Base-by-base conservation (phyloP, 2,329 filamentous ascomycete genomes). In the Xylariaceae sp. region DNA sequence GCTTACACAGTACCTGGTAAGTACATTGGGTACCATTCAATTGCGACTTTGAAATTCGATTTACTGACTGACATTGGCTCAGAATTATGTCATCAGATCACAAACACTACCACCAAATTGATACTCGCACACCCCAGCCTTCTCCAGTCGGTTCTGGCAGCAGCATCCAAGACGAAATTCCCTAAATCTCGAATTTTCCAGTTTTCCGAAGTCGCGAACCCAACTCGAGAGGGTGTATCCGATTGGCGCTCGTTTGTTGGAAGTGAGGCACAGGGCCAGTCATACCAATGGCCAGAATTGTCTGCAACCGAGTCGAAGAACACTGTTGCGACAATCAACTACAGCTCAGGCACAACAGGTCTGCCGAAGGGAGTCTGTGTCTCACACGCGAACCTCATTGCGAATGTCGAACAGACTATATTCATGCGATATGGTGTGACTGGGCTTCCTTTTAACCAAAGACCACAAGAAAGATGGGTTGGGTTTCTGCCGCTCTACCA, bases 261-360 rank as follows among this genome's bases (percentile, higher is more conserved):
- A 43, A 32, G 15, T 17, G 22, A 44, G 31, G 10, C 42, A 10
- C 12, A 44, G 30, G 42, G 42, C 3, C 42, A 33, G 11, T 17
- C 42, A 11, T 44, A 32, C 27, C 30, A 35, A 35, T 44, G 42
- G 42, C 42, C 42, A n/a, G 27, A 33, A 7, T 6, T 44, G 3
- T 44, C 42, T 11, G 9, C 42, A 9, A 18, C 2, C 11, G 27
- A 44, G 19, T 44, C 42, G 9, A 44, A 35, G 12, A 35, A 32
- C 17, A 44, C 42, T 4, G 31, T 33, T 32, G 42, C 42, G 9
- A 33, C 42, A 18, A 44, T 44, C 22, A 44, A 44, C 27, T 44
- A 44, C 31, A 44, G 42, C 31, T 44, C 42, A 18, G 42, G 42
- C 12, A 44, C 31, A 17, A 44, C 22, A 5, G 42, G 42, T 14